Evolutionary conservation across 1,284 basidiomycete species (phyloP), one percentile per base, ranked within the genome.

Genomic region (Entoloma clypeatum): DNA sequence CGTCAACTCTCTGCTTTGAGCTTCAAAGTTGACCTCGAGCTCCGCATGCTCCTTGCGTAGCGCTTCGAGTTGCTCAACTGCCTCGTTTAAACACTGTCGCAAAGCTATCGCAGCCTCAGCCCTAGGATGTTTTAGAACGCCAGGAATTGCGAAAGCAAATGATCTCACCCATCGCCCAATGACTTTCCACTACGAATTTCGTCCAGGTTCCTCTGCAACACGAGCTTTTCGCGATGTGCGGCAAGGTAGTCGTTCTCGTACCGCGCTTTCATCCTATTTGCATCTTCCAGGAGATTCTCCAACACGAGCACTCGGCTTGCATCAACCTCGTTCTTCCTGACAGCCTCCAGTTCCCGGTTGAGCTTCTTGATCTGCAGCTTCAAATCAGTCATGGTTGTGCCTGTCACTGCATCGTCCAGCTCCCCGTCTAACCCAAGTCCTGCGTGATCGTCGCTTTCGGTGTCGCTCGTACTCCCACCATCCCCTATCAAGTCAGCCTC

Each of bases 241-340:
- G 79, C 74, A 7, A 97, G 69, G 59, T 94, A 96, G 59, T 97
- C 93, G 9, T 72, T 68, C 63, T 97, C 92, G 55, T 97, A 97
- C 19, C 90, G 74, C 25, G 79, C 72, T 67, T 95, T 94, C 79
- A 91, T 86, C 49, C 86, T 74, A 51, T 88, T 92, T 24, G 92
- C 86, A 55, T 97, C 94, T 38, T 92, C 89, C 37, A 98, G 70
- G 44, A 96, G 65, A 52, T 91, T 93, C 66, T 97, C 91, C 26
- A 97, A 69, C 5, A 95, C 89, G 9, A 91, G 60, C 2, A 92
- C 66, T 16, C 81, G 75, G 45, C 83, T 86, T 4, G 79, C 72
- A 54, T 91, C 88, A 7, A 71, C 82, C 56, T 87, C 83, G 52
- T 87, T 83, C 59, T 79, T 80, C 61, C 74, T 74, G 16, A 84